Conservation (phyloP, 257 asterid genomes). For the Osmanthus fragrans region DNA sequence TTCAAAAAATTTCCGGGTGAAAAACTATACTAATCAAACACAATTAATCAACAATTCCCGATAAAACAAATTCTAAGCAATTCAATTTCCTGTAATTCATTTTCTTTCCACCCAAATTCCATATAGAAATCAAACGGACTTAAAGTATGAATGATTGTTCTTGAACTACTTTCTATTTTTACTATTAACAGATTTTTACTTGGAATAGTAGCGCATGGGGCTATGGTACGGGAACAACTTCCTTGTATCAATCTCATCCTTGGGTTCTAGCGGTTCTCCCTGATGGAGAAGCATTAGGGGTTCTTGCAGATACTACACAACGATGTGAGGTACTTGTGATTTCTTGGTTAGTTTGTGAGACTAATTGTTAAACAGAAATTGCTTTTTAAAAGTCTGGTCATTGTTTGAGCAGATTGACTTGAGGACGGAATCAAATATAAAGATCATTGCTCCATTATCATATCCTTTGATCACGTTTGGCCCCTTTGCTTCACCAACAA, state of each 20-base stretch:
- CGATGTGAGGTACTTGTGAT: slow-evolving; percentile 76
- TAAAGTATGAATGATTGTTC: background rate
- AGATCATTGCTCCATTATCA: slow-evolving; percentile 56
- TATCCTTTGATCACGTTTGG: slow-evolving; percentile 88
- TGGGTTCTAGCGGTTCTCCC: slow-evolving; percentile 95
- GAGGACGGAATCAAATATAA: slow-evolving; percentile 62
- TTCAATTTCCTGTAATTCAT: no score
- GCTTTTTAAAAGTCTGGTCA: slow-evolving; percentile 20
- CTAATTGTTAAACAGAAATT: slow-evolving; percentile 5
- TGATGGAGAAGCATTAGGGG: slow-evolving; percentile 81
- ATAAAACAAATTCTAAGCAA: no score
- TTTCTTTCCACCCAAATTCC: no score
- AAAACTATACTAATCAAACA: no score
- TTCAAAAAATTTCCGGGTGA: no score
- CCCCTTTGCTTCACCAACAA: slow-evolving; percentile 85
- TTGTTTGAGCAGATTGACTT: slow-evolving; percentile 71
- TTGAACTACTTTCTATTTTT: background rate
- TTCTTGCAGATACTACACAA: slow-evolving; percentile 90
- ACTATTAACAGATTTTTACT: slow-evolving; percentile 60
- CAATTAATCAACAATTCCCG: no score
- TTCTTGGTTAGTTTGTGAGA: slow-evolving; percentile 13
- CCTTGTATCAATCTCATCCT: slow-evolving; percentile 97
- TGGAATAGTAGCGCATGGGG: slow-evolving; percentile 94
- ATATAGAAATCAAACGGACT: no score
- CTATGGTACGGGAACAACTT: slow-evolving; percentile 85